phyloP scores from a whole-genome alignment of 75 land plant species.

The Cupressus sempervirens region DNA sequence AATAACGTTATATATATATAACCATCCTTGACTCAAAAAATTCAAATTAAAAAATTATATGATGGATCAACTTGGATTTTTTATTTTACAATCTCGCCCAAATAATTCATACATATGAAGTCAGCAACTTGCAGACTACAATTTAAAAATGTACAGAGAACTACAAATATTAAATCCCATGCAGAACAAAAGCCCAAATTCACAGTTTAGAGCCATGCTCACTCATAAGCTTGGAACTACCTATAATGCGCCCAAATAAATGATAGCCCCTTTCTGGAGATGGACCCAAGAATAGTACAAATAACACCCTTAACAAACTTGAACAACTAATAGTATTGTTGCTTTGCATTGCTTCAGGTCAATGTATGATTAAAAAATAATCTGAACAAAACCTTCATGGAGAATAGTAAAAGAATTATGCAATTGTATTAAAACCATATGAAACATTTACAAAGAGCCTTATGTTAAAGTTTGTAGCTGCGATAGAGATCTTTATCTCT shows the following conservation, averaged over 20 bases:
- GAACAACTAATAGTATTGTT: neutral
- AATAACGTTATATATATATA: neutral
- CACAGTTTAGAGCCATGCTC: neutral
- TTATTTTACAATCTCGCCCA: neutral
- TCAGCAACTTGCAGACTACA: neutral
- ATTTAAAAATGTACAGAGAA: neutral
- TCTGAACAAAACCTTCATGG: too few relatives aligned
- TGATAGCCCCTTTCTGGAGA: neutral
- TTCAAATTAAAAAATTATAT: neutral
- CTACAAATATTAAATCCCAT: neutral
- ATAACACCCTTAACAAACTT: neutral
- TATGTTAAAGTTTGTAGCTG: too few relatives aligned
- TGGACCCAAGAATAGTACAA: neutral
- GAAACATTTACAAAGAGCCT: too few relatives aligned
- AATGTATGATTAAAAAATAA: too few relatives aligned
- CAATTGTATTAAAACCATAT: too few relatives aligned
- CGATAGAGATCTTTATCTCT: too few relatives aligned
- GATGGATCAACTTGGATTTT: neutral
- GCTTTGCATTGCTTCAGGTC: neutral
- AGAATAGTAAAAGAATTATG: too few relatives aligned
- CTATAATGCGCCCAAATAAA: neutral
- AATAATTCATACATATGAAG: neutral
- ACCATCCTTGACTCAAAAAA: slow-evolving; percentile 3
- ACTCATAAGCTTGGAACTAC: neutral
- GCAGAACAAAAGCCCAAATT: neutral